Evolutionary conservation across 192 early-diverging fungal genomes (phyloP), one percentile per base, ranked within the genome.

Genomic region (Coemansia sp.): DNA sequence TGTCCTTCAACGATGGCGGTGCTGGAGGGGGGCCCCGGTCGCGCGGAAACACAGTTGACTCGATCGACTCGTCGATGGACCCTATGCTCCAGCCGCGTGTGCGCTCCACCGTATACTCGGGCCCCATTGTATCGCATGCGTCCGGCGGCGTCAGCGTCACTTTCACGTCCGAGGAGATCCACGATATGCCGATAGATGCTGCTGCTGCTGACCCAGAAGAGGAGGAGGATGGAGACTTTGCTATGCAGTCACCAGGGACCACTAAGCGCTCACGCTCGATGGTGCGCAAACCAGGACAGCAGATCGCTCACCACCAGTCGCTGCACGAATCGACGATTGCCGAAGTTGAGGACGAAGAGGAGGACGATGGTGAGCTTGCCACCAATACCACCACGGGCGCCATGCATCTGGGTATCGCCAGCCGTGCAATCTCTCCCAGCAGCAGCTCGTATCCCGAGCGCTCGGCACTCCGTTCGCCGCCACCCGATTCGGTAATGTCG

Each of bases 141-240:
- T 71, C 78, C 0, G 78, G 78, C 33, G 78, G 78, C 1, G 69
- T 72, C 58, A 81, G 78, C 40, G 78, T 81, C 13, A 81, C 78
- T 2, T 81, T 81, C 30, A 81, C 72, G 9, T 72, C 68, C 0
- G 58, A 81, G 62, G 70, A 75, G n/a, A 72, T 81, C 33, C 68
- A 71, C 23, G 73, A 81, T 9, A 28, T 74, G 62, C 69, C 72
- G 8, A 21, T 81, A 7, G 58, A 75, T n/a, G 31, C 56, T 6
- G 23, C 25, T 1, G 23, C 25, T 9, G 48, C 3, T 8, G 21
- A 51, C 7, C 67, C 68, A 18, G 55, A 61, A 9, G 74, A 70
- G 23, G 63, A 62, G 15, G 59, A 61, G 21, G 58, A 33, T 8
- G 35, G 4, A 2, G 35, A 64, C 20, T 8, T 15, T 15, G 34